These are phyloP conservation scores for Populus davidiana DNA, from an alignment of 345 rosid genomes.

Conservation along the genomic window DNA sequence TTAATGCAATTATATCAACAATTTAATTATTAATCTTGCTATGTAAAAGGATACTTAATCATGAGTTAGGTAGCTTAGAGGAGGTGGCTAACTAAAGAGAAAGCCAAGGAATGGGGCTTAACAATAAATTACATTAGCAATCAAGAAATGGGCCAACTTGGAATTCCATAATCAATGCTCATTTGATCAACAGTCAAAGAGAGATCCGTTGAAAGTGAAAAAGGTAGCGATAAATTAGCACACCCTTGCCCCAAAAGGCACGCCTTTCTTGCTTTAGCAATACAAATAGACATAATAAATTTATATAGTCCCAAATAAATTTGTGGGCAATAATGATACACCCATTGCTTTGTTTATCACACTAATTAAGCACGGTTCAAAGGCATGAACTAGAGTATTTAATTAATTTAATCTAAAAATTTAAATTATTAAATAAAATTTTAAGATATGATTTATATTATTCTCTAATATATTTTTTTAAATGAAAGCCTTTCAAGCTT, in stretches of 20 bases:
- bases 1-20: constrained; percentile 38
- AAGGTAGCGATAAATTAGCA: neutral
- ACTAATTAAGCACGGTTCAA: neutral
- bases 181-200: constrained; percentile 46
- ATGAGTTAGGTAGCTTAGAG: constrained; percentile 45
- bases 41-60: constrained; percentile 20
- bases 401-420: too few species aligned
- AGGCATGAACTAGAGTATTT: constrained; percentile 6
- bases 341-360: constrained; percentile 11
- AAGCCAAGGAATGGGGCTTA: constrained; percentile 37
- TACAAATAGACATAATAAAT: neutral
- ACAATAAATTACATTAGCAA: constrained; percentile 26
- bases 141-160: constrained; percentile 30
- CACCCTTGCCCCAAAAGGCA: constrained; percentile 14
- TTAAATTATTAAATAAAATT: too few species aligned
- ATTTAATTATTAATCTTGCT: constrained; percentile 26
- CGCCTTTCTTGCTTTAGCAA: constrained; percentile 21
- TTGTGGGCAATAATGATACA: constrained; percentile 18
- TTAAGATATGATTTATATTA: too few species aligned
- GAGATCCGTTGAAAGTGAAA: constrained; percentile 18
- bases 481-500: rapidly evolving
- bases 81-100: constrained; percentile 32
- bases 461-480: too few species aligned
- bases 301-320: neutral
- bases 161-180: neutral